Evolutionary conservation across 345 rosid genomes (phyloP).

Genomic region (Rhizophora mangle): DNA sequence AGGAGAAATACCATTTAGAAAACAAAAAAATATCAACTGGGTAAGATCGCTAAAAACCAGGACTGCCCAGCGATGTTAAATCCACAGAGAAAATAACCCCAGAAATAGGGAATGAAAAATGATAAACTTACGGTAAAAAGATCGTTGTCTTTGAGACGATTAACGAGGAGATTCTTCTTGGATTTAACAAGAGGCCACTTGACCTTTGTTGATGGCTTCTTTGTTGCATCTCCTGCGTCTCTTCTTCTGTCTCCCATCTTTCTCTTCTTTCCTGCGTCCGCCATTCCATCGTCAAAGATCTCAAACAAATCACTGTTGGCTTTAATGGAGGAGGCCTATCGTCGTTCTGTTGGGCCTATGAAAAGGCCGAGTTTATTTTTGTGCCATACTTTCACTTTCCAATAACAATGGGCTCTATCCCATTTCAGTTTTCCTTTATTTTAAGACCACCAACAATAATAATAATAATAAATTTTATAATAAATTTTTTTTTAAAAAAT

Average conservation of each 20-base stretch:
- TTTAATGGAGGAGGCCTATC: no score
- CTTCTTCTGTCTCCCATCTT: slow-evolving; percentile 48
- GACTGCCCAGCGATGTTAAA: neutral
- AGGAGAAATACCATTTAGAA: no score
- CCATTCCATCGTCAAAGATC: slow-evolving; percentile 18
- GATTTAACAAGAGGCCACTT: slow-evolving; percentile 65
- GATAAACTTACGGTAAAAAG: slow-evolving; percentile 58
- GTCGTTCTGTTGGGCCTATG: no score
- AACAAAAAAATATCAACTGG: neutral
- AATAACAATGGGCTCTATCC: no score
- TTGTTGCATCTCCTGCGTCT: slow-evolving; percentile 12
- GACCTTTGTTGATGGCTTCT: slow-evolving; percentile 17
- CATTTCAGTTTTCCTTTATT: no score
- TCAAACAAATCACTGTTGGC: no score
- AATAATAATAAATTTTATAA: no score
- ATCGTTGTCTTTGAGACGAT: slow-evolving; percentile 53
- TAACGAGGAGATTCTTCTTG: slow-evolving; percentile 47
- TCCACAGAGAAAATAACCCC: neutral
- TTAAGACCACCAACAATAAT: no score
- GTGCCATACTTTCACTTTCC: no score
- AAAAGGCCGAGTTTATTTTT: no score
- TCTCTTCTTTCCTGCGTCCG: slow-evolving; percentile 37
- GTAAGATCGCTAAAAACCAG: neutral
- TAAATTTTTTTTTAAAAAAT: no score
- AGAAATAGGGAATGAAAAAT: neutral